A percentile compares a stretch with the other conserved stretches of the same genome.
Conservation (phyloP, 148 eudicot species). For the Rhododendron simsii region DNA sequence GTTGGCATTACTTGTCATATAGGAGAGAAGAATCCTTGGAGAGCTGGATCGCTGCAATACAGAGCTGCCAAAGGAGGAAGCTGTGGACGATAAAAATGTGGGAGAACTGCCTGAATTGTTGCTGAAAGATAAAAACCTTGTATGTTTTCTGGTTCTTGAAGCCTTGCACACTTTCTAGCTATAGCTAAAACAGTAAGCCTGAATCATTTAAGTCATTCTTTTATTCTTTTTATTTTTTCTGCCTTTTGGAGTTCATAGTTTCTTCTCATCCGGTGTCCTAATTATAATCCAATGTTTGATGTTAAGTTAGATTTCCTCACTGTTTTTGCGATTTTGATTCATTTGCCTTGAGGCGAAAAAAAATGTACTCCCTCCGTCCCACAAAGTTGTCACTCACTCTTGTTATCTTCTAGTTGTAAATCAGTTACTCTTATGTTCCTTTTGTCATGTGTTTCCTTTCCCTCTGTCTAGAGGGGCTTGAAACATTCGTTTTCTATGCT, state of each 20-base stretch:
- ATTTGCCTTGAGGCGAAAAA: neutral
- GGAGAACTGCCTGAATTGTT: slow-evolving; percentile 23
- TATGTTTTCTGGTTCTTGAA: slow-evolving; percentile 93
- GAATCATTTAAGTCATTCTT: slow-evolving; percentile 11
- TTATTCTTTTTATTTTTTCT: slow-evolving; percentile 6
- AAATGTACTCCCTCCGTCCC: neutral
- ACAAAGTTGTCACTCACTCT: too few species aligned
- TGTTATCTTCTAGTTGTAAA: too few species aligned
- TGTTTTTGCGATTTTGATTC: neutral
- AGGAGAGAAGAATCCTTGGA: too few species aligned
- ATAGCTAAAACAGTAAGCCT: slow-evolving; percentile 4
- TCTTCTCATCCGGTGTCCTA: neutral
- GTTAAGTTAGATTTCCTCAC: neutral
- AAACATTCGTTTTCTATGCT: too few species aligned
- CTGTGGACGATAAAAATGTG: slow-evolving; percentile 7
- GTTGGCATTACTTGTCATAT: too few species aligned
- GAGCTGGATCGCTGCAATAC: slow-evolving; percentile 24
- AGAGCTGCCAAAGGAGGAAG: slow-evolving; percentile 26
- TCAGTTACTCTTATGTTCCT: too few species aligned
- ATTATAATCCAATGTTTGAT: neutral
- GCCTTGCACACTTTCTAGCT: slow-evolving; percentile 77
- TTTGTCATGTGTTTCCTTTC: too few species aligned
- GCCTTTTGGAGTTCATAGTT: neutral
- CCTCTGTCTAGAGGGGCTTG: too few species aligned
- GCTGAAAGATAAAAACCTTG: slow-evolving; percentile 44